These are phyloP conservation scores for Nemania sp. DNA, from an alignment of 2,329 filamentous ascomycete species.

Conservation along the genomic window DNA sequence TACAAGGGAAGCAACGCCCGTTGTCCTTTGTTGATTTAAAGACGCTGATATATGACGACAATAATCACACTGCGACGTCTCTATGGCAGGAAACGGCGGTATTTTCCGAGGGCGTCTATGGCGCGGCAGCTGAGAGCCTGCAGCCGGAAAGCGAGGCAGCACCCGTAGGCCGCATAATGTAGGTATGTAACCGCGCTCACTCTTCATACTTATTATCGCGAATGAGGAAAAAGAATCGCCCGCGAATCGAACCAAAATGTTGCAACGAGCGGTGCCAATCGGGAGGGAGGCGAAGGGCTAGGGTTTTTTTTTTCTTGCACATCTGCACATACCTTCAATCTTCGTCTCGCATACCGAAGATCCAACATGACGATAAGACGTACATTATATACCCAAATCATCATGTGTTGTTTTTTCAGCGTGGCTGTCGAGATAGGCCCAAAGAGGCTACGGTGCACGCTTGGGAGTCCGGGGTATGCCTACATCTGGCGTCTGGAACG, in stretches of 20 bases:
- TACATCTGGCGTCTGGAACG: background rate
- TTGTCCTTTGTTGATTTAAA: too few species aligned
- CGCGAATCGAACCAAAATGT: background rate
- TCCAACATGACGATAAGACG: background rate
- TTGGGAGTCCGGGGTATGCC: conserved; percentile 2
- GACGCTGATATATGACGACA: background rate
- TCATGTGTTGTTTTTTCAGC: conserved; percentile 11
- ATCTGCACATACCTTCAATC: background rate
- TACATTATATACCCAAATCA: too few species aligned
- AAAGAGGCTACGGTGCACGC: conserved; percentile 11
- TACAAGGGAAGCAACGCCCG: too few species aligned
- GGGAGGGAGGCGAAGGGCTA: too few species aligned
- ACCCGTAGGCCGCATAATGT: conserved; percentile 6
- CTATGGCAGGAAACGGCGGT: background rate
- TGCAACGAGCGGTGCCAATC: background rate
- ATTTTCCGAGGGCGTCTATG: background rate
- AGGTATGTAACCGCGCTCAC: background rate
- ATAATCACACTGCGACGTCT: background rate
- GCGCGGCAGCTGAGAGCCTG: background rate
- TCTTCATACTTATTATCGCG: background rate
- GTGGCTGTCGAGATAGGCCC: conserved; percentile 19
- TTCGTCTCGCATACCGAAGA: conserved; percentile 16
- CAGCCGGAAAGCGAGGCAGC: conserved; percentile 16
- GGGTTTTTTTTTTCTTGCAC: too few species aligned
- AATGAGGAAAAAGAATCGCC: background rate